Evolutionary conservation across 441 rosid species (phyloP), one percentile per base, ranked within the genome.

Genomic region (Populus hybrid): DNA sequence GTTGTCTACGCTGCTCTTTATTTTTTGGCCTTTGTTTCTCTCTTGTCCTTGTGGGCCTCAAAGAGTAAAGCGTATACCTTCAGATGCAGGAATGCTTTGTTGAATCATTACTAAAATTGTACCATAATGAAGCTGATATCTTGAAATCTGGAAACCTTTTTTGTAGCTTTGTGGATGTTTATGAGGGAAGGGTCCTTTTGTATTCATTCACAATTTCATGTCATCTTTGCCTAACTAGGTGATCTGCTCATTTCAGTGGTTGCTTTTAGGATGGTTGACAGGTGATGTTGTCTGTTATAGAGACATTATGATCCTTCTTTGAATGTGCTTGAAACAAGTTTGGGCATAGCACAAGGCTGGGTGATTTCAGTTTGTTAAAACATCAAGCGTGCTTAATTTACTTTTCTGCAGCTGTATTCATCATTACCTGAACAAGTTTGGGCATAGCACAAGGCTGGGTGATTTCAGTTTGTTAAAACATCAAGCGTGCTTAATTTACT

Each of bases 251-350:
- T 75, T 75, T 69, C 35, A 19, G 12, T 61, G 67, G 61, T 67
- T 82, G 35, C 64, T 68, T 70, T 65, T 76, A 53, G 65, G 35
- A 70, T 59, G 34, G 69, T 69, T 36, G n/a, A 70, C 79, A 42
- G n/a, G 61, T 53, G 61, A 18, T 53, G 61, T 6, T 53, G 9
- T 64, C 1, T 71, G 64, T 26, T 24, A 71, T 71, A 26, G 36
- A n/a, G 28, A 61, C 57, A 9, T 24, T 24, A 46, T 7, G 35
- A 71, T 26, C 36, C 8, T 23, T 36, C 9, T n/a, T 23, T 26
- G 71, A 67, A 32, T 75, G 59, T 46, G 72, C 71, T 26, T 19
- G 64, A 46, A 40, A 24, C 42, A 75, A 46, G 8, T 67, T 75
- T 75, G 16, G 72, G 78, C 32, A 61, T 34, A 65, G 8, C 61